Conservation (phyloP, 257 asterid genomes). For the Solanum pimpinellifolium region DNA sequence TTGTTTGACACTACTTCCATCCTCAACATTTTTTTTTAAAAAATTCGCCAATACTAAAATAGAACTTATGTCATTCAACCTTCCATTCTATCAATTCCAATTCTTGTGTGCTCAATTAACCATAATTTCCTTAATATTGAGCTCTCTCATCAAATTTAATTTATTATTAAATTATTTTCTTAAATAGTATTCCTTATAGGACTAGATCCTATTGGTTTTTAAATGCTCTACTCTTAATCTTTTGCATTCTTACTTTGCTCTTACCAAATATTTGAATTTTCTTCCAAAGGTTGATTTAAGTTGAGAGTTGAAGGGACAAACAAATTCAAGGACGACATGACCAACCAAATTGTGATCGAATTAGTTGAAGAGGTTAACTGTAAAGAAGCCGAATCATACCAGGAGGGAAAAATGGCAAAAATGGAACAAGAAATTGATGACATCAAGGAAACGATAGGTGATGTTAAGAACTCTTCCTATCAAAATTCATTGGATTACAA, state of each 20-base stretch:
- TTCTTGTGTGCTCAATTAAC: not conserved
- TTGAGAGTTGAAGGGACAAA: not conserved
- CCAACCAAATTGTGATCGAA: not conserved
- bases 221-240: not conserved
- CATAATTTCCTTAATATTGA: not conserved
- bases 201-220: not conserved
- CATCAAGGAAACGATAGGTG: not conserved
- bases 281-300: not conserved
- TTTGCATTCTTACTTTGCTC: not conserved
- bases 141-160: not conserved
- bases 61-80: not conserved
- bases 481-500: not conserved
- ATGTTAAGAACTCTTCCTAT: not conserved
- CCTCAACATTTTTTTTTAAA: fast-evolving
- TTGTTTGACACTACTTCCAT: not conserved
- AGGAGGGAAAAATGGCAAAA: not conserved
- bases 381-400: not conserved
- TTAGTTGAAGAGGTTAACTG: not conserved
- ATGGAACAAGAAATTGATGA: not conserved
- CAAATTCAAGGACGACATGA: not conserved
- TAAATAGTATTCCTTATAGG: not conserved
- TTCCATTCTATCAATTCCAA: not conserved
- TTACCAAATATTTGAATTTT: too few species aligned
- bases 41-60: not conserved
- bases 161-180: not conserved